A percentile compares a stretch with the other conserved stretches of the same genome.
These are phyloP conservation scores for Puccinia brachypodii DNA, from an alignment of 1,284 basidiomycete genomes.

Conservation along the genomic window DNA sequence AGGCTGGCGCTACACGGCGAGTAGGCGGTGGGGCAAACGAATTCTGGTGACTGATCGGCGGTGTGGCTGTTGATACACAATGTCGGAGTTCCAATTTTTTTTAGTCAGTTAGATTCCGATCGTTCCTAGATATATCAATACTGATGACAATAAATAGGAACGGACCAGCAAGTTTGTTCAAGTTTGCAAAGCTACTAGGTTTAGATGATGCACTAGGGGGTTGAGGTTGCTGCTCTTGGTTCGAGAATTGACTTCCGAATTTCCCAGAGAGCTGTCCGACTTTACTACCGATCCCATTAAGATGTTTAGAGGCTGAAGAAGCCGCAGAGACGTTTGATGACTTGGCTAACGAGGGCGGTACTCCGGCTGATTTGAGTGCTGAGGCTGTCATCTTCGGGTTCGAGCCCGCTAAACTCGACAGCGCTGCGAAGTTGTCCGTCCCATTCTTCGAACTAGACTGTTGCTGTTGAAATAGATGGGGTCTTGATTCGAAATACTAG, in stretches of 20 bases:
- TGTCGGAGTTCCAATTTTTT: neutral
- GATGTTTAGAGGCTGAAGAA: constrained; percentile 26
- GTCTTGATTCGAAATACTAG: constrained; percentile 42
- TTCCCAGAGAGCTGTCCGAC: constrained; percentile 42
- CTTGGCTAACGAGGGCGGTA: constrained; percentile 34
- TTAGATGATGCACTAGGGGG: constrained; percentile 1
- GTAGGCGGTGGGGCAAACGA: constrained; percentile 40
- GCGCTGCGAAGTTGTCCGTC: constrained; percentile 12
- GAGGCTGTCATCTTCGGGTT: constrained; percentile 38
- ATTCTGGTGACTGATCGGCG: neutral
- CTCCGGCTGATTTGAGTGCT: constrained; percentile 36
- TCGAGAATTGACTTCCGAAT: constrained; percentile 21
- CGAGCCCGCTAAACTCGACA: constrained; percentile 10
- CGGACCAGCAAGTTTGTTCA: constrained; percentile 40
- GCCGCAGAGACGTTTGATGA: constrained; percentile 31
- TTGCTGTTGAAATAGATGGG: constrained; percentile 42
- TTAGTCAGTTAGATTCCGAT: neutral
- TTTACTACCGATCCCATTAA: constrained; percentile 32
- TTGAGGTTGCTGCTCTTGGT: constrained; percentile 9
- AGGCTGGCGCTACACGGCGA: constrained; percentile 6
- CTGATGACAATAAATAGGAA: neutral
- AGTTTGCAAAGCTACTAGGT: neutral
- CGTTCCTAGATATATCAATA: neutral
- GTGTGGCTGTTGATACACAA: neutral
- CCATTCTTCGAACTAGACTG: neutral